A percentile compares a stretch with the other conserved stretches of the same genome.
Evolutionary conservation across 345 rosid genomes (phyloP).

Genomic region (Citrus glauca): DNA sequence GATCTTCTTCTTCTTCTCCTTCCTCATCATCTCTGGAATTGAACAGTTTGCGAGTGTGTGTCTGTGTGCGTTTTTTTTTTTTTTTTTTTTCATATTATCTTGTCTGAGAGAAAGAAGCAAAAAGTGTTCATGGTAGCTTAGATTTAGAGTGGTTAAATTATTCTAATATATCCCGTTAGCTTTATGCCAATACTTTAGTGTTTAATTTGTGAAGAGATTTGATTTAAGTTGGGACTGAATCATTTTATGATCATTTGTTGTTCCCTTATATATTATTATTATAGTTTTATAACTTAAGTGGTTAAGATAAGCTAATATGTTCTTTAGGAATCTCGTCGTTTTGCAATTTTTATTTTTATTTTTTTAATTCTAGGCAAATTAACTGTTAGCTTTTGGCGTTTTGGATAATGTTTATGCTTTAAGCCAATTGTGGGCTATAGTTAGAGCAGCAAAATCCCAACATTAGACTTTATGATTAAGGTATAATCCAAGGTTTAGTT

Average conservation of each 20-base stretch:
- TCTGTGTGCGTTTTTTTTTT: too few relatives aligned
- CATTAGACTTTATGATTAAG: background rate
- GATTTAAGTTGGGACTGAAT: background rate
- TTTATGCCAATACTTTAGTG: conserved; percentile 11
- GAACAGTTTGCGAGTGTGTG: background rate
- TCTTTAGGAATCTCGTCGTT: background rate
- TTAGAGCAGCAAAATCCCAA: background rate
- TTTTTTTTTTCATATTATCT: conserved; percentile 5
- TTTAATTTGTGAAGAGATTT: background rate
- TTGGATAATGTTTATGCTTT: background rate
- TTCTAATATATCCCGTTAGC: conserved; percentile 31
- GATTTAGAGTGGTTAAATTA: conserved; percentile 22
- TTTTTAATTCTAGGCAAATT: background rate
- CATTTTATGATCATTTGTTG: conserved; percentile 12
- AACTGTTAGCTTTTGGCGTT: background rate
- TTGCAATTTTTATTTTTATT: background rate
- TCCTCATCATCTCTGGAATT: background rate
- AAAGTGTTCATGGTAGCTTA: conserved; percentile 25
- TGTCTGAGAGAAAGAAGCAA: conserved; percentile 46
- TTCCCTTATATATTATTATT: background rate
- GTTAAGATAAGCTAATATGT: background rate
- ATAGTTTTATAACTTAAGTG: background rate
- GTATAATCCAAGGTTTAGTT: background rate
- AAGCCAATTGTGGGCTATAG: background rate
- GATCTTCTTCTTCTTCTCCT: background rate